These are phyloP conservation scores for Globisporangium abappressorium DNA, from an alignment of 352 stramenopile genomes.

Conservation along the genomic window DNA sequence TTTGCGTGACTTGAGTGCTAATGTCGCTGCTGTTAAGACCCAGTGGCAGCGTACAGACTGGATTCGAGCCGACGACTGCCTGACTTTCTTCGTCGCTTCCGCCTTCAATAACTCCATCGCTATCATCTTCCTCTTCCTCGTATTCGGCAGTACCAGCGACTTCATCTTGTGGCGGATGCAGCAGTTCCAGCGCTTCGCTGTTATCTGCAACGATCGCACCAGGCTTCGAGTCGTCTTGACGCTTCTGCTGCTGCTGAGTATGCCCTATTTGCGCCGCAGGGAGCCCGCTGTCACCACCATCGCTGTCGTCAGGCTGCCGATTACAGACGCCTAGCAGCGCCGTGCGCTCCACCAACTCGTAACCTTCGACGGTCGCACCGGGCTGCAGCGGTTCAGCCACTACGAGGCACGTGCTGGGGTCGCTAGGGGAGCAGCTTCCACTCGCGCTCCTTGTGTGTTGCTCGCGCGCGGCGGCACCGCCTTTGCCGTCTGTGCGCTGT, in stretches of 20 bases:
- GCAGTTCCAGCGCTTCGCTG: conserved; percentile 19
- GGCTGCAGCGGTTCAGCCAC: conserved; percentile 34
- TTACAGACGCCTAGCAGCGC: conserved; percentile 64
- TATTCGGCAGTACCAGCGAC: background rate
- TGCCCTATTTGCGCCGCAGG: conserved; percentile 1
- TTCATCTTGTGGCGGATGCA: conserved; percentile 7
- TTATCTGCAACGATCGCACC: conserved; percentile 6
- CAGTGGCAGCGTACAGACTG: conserved; percentile 19
- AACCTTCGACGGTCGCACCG: conserved; percentile 51
- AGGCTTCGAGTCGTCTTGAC: background rate
- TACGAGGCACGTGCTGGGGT: conserved; percentile 24
- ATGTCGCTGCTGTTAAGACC: conserved; percentile 11
- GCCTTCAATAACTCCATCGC: background rate
- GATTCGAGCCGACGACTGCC: background rate
- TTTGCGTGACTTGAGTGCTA: conserved; percentile 10
- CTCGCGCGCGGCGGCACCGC: background rate
- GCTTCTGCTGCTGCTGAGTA: conserved; percentile 22
- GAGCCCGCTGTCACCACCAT: background rate
- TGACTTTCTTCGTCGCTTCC: background rate
- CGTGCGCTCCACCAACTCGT: conserved; percentile 70
- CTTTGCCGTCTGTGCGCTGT: background rate
- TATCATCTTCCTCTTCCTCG: background rate
- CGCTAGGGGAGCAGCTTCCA: conserved; percentile 5
- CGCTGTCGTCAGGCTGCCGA: conserved; percentile 20
- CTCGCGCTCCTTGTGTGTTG: background rate